These are phyloP conservation scores for Termitomyces sp. DNA, from an alignment of 768 basidiomycete genomes.

Conservation along the genomic window DNA sequence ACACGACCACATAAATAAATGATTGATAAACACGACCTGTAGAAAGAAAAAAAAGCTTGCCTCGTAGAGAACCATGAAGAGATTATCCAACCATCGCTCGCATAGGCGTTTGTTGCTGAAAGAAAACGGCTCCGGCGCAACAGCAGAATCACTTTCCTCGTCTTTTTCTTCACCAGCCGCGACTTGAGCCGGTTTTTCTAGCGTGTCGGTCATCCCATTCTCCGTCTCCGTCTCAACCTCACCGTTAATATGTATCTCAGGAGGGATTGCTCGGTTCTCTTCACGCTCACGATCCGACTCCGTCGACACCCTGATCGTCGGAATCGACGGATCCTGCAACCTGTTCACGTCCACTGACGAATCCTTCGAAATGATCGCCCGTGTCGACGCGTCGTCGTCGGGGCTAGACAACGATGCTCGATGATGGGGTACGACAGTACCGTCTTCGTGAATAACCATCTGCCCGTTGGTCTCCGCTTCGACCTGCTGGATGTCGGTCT, in stretches of 20 bases:
- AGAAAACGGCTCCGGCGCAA: conserved; percentile 63
- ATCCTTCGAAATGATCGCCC: conserved; percentile 45
- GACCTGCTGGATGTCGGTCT: conserved; percentile 53
- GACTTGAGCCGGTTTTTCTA: conserved; percentile 47
- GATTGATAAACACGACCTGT: background rate
- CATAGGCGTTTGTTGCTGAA: conserved; percentile 97
- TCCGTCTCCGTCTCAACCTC: conserved; percentile 16
- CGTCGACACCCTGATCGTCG: conserved; percentile 74
- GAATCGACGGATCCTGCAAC: conserved; percentile 24
- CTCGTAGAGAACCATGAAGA: conserved; percentile 99
- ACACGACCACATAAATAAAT: conserved; percentile 1
- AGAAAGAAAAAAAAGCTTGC: conserved; percentile 29
- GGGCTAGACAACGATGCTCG: conserved; percentile 15
- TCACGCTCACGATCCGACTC: conserved; percentile 52
- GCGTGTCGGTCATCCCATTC: conserved; percentile 25
- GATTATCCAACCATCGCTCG: conserved; percentile 95
- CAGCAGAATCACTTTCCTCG: conserved; percentile 24
- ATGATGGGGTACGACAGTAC: conserved; percentile 31
- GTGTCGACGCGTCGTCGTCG: conserved; percentile 70
- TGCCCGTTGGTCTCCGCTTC: conserved; percentile 20
- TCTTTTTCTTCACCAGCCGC: conserved; percentile 44
- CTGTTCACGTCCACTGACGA: conserved; percentile 22
- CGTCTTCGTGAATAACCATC: conserved; percentile 60
- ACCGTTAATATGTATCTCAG: conserved; percentile 23
- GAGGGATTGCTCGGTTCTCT: conserved; percentile 18